These are phyloP conservation scores for Aspergillus fumigatiaffinis DNA, from an alignment of 2,329 filamentous ascomycete genomes.

Conservation along the genomic window DNA sequence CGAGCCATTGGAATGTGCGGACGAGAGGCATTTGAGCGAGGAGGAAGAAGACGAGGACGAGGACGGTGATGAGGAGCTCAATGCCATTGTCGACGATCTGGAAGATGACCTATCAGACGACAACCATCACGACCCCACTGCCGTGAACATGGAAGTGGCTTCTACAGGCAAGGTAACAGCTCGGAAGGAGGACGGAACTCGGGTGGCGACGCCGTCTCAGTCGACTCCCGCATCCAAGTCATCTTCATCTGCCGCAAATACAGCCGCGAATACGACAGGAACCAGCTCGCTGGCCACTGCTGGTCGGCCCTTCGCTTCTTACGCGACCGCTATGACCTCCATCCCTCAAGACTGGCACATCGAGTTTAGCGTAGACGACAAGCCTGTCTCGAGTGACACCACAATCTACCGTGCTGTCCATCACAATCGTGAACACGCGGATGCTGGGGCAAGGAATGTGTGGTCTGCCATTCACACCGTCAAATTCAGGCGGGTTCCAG, in stretches of 20 bases:
- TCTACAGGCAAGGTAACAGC: slow-evolving; percentile 84
- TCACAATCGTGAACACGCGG: slow-evolving; percentile 57
- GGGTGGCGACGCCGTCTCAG: slow-evolving; percentile 77
- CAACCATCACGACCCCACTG: slow-evolving; percentile 73
- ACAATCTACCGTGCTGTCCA: slow-evolving; percentile 96
- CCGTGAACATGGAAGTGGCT: slow-evolving; percentile 87
- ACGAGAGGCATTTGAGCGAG: slow-evolving; percentile 79
- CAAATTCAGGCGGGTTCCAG: slow-evolving; percentile 81
- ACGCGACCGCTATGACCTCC: slow-evolving; percentile 76
- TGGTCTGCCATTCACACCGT: slow-evolving; percentile 90
- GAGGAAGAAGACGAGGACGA: slow-evolving; percentile 61
- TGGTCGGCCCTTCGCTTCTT: slow-evolving; percentile 64
- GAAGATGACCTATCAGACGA: slow-evolving; percentile 78
- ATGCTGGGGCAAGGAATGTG: slow-evolving; percentile 67
- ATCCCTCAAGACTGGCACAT: slow-evolving; percentile 94
- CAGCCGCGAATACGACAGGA: slow-evolving; percentile 18
- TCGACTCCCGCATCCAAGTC: slow-evolving; percentile 44
- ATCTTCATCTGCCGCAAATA: slow-evolving; percentile 31
- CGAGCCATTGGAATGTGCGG: slow-evolving; percentile 82
- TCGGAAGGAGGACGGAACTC: slow-evolving; percentile 84
- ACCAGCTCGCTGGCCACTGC: slow-evolving; percentile 49
- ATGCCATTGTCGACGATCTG: slow-evolving; percentile 85
- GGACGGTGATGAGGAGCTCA: slow-evolving; percentile 59
- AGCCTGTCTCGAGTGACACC: slow-evolving; percentile 81
- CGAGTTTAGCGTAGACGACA: slow-evolving; percentile 83